Conservation (phyloP, 2,329 filamentous ascomycete species). For the Xylariomycetidae sp. region DNA sequence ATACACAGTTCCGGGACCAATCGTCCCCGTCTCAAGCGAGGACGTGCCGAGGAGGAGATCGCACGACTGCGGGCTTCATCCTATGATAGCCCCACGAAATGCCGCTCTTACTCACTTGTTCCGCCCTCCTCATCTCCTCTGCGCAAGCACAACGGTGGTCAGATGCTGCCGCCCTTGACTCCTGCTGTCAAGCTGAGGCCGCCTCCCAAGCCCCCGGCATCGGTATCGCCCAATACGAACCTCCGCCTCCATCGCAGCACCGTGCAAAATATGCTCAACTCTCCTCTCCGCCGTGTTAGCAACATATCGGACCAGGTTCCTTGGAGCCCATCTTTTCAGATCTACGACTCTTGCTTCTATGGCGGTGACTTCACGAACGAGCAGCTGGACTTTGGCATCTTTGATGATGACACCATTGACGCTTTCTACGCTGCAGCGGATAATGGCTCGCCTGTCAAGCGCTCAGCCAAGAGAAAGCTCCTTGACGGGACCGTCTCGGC, state of each 20-base stretch:
- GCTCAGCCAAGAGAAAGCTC: slow-evolving; percentile 51
- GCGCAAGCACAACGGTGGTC: slow-evolving; percentile 47
- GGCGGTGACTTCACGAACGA: slow-evolving; percentile 5
- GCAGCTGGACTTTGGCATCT: slow-evolving; percentile 54
- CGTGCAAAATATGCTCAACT: slow-evolving; percentile 68
- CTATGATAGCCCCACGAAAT: slow-evolving; percentile 82
- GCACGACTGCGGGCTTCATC: slow-evolving; percentile 86
- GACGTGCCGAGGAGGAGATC: slow-evolving; percentile 93
- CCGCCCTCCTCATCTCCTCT: slow-evolving; percentile 64
- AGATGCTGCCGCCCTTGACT: slow-evolving; percentile 71
- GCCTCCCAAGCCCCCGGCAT: slow-evolving; percentile 55
- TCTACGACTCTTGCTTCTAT: slow-evolving; percentile 47
- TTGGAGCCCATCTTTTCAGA: slow-evolving; percentile 62
- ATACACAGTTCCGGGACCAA: slow-evolving; percentile 74
- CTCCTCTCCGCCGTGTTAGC: slow-evolving; percentile 48
- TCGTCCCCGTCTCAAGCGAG: slow-evolving; percentile 75
- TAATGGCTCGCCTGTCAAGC: slow-evolving; percentile 62
- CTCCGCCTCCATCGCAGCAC: slow-evolving; percentile 80
- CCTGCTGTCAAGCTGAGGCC: slow-evolving; percentile 76
- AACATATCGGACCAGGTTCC: slow-evolving; percentile 47
- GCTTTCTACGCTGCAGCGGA: slow-evolving; percentile 35
- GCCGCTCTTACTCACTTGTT: slow-evolving; percentile 46
- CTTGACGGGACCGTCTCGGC: slow-evolving; percentile 59
- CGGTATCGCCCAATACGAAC: slow-evolving; percentile 89
- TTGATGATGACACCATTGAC: slow-evolving; percentile 39